Conservation (phyloP, 2,329 filamentous ascomycete genomes). For the Colletotrichum somersetense region DNA sequence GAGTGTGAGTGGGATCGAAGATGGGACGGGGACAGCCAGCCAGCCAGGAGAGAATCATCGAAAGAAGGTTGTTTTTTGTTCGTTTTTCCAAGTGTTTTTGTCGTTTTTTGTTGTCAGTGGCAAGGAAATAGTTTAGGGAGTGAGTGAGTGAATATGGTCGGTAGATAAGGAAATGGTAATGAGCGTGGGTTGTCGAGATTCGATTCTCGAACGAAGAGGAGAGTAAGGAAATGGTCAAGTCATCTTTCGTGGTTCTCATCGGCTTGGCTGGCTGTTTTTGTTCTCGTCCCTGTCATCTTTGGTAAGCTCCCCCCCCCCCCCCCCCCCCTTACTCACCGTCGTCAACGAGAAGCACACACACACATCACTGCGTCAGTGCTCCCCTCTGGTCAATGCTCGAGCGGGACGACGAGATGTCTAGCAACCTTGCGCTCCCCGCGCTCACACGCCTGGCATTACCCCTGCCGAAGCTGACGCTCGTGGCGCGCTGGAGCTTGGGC, state of each 20-base stretch:
- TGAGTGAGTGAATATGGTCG: conserved; percentile 52
- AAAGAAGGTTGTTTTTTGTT: too few species aligned
- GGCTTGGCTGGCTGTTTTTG: not conserved
- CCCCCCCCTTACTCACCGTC: conserved; percentile 4
- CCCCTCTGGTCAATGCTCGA: conserved; percentile 60
- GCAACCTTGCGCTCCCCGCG: conserved; percentile 80
- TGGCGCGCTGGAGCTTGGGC: conserved; percentile 70
- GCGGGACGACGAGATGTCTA: conserved; percentile 73
- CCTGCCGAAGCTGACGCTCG: conserved; percentile 76
- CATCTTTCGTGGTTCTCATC: conserved; percentile 14
- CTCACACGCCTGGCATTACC: conserved; percentile 79
- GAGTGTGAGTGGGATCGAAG: not conserved
- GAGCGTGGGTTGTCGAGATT: conserved; percentile 25
- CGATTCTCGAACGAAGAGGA: not conserved
- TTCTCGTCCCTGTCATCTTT: conserved; percentile 28
- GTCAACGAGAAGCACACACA: not conserved
- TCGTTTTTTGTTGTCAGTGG: conserved; percentile 42
- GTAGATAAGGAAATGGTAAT: conserved; percentile 41
- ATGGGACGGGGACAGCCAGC: conserved; percentile 25
- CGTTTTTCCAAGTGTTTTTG: conserved; percentile 41
- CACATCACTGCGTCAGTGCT: conserved; percentile 15
- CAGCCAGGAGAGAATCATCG: conserved; percentile 13
- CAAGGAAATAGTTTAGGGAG: conserved; percentile 47
- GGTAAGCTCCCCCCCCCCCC: not conserved
- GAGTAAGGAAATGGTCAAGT: conserved; percentile 25